Evolutionary conservation across 164 flowering plant genomes (phyloP), one percentile per base, ranked within the genome.

Genomic region (Brasenia schreberi): DNA sequence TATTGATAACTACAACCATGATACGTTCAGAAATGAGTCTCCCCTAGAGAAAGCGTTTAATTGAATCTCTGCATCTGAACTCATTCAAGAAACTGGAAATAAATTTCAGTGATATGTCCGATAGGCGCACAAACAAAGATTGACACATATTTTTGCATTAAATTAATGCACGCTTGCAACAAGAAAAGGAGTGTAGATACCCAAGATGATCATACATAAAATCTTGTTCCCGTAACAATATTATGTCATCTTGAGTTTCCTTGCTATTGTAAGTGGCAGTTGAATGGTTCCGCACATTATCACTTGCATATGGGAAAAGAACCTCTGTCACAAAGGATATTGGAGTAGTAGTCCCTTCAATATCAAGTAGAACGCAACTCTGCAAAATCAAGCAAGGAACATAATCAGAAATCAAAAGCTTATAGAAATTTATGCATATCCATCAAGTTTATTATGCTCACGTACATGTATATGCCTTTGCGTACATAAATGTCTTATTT

Each of bases 311-410:
- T 5, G 99, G 99, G 70, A 95, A 92, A 69, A 95, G 95, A 76
- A 92, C 94, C 64, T 92, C 98, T 17, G 83, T 77, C 42, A 95
- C 98, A 77, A 95, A 95, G 68, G 97, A 82, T 77, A 92, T 95
- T 2, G 98, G 99, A 42, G 97, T 92, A 1, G 98, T 90, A 5
- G 99, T 92, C 64, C 99, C 99, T 78, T 92, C 99, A 76, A 95
- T 95, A 79, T 95, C 99, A 70, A 95, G 97, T 72, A 95, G 81
- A 75, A 95, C 83, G 81, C 91, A 92, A 6, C 83, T 85, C 99
- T 95, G 91, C 85, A 80, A 71, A n/a, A 66, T 66, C 59, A 19
- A 7, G 3, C 10, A 9, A 49, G 53, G 12, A 49, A 33, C 39
- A 49, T 9, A 49, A 14, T 49, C 56, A 49, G 56, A 49, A 49